phyloP scores from a whole-genome alignment of 2,329 filamentous ascomycete species.

The Fusarium staphyleae region DNA sequence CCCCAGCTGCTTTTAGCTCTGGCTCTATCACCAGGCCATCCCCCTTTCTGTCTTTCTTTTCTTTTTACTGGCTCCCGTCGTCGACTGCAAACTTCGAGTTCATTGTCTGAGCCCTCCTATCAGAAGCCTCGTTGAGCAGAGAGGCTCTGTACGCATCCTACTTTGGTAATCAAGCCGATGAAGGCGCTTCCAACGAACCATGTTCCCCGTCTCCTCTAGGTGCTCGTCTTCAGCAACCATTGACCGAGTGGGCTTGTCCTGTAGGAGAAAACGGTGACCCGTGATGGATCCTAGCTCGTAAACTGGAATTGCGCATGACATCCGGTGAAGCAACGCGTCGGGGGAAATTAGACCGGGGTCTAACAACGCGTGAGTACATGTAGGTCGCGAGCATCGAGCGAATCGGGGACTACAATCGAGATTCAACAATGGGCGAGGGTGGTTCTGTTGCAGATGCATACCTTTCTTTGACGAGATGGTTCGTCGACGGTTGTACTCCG shows the following conservation, averaged over 20 bases:
- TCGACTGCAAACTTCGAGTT: background rate
- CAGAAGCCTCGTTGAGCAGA: background rate
- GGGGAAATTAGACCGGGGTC: constrained; percentile 30
- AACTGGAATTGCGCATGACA: constrained; percentile 5
- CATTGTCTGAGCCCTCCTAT: background rate
- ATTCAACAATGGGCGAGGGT: too few relatives aligned
- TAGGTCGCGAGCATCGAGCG: constrained; percentile 16
- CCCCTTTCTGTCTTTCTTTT: constrained; percentile 5
- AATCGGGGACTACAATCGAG: constrained; percentile 21
- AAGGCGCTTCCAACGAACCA: constrained; percentile 11
- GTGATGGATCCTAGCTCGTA: constrained; percentile 3
- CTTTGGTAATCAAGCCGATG: constrained; percentile 16
- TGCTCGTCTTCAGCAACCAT: constrained; percentile 7
- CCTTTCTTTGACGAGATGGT: background rate
- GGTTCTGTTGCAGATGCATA: too few relatives aligned
- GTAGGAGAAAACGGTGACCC: constrained; percentile 28
- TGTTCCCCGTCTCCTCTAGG: constrained; percentile 19
- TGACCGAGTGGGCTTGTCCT: constrained; percentile 3
- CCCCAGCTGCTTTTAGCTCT: constrained; percentile 26
- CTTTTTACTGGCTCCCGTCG: background rate
- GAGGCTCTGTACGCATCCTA: constrained; percentile 2
- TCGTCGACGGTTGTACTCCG: too few relatives aligned
- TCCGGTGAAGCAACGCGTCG: constrained; percentile 29
- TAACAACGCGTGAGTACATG: constrained; percentile 9
- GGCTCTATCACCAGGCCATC: constrained; percentile 5